Evolutionary conservation across 176 grass and related monocot genomes (phyloP), one percentile per base, ranked within the genome.

Genomic region (Triticum dicoccoides): DNA sequence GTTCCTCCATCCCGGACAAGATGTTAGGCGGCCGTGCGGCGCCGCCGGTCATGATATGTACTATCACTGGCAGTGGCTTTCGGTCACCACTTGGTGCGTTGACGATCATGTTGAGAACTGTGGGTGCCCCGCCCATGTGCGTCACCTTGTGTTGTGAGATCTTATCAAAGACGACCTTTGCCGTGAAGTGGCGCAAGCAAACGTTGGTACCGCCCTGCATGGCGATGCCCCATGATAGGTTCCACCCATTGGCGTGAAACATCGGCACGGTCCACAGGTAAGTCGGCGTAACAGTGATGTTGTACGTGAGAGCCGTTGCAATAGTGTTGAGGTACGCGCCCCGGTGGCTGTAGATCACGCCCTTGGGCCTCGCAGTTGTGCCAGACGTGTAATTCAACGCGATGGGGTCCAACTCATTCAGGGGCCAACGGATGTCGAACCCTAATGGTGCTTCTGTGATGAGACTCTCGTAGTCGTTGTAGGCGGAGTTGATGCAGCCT

Each of bases 181-280:
- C 80, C 13, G 47, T 80, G 4, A 94, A 89, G 64, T 73, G 91
- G 68, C 79, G 88, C 12, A 94, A 23, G 84, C 88, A 94, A 3
- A 94, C 44, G 37, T 91, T 97, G 18, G 78, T 88, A 33, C 92
- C 88, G 41, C 95, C 95, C 84, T 94, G 86, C 77, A 79, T 89
- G 32, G 88, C 95, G 6, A 97, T 69, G 25, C 90, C 90, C 95
- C 95, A 97, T 11, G 49, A 1, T 1, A 92, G 66, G 75, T 90
- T 92, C 95, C 92, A 92, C 3, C 95, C 95, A 33, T 94, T 94
- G 86, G 85, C 94, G 56, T 94, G 92, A 71, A 97, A 97, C 89
- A 97, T 93, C 24, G 92, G 95, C 62, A 97, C 88, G 3, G 87
- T 89, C 92, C 95, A 93, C 62, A 97, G 77, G 83, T 93, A 91